These are phyloP conservation scores for Diospyros kaki DNA, from an alignment of 148 eudicot species.

Conservation along the genomic window DNA sequence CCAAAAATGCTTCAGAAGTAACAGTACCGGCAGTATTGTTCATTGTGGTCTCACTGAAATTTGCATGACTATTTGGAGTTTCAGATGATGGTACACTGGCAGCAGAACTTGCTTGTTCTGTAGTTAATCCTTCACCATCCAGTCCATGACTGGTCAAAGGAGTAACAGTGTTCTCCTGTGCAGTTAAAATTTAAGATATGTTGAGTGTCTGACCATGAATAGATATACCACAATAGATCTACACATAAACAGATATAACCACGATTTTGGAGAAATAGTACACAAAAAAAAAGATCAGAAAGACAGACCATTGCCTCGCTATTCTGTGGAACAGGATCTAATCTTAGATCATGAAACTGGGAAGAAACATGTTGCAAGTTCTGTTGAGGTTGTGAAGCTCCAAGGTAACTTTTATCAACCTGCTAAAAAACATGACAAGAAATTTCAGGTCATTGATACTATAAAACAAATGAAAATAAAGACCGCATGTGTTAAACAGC, in stretches of 20 bases:
- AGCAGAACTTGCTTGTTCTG: constrained; percentile 39
- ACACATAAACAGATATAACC: not conserved
- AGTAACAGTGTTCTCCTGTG: constrained; percentile 38
- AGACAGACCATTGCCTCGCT: constrained; percentile 52
- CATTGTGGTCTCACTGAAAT: constrained; percentile 33
- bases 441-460: not conserved
- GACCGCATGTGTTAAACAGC: not conserved
- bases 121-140: constrained; percentile 33
- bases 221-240: not conserved
- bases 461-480: not conserved
- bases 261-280: not conserved
- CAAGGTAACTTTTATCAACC: constrained; percentile 37
- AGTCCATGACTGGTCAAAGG: constrained; percentile 25
- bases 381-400: constrained; percentile 46
- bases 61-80: constrained; percentile 26
- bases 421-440: constrained; percentile 41
- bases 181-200: constrained; percentile 12
- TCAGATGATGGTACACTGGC: constrained; percentile 40
- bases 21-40: constrained; percentile 31
- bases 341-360: constrained; percentile 61
- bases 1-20: constrained; percentile 34
- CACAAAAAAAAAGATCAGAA: not conserved
- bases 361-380: constrained; percentile 74
- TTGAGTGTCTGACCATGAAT: not conserved
- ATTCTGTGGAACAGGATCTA: constrained; percentile 41